phyloP scores from a whole-genome alignment of 371 early-diverging fungal species.

The Mucor circinelloides region DNA sequence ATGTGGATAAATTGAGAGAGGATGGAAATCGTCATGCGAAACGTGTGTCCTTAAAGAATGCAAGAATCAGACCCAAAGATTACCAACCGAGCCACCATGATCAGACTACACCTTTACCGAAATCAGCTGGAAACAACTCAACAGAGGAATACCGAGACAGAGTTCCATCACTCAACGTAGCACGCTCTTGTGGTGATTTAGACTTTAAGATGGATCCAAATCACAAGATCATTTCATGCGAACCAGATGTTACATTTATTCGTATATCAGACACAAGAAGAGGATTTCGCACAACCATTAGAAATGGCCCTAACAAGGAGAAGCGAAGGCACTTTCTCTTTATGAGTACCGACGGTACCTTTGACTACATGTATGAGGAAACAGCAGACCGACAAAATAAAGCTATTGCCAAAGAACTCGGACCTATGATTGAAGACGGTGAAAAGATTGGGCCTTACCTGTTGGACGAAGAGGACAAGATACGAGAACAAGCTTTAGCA shows the following conservation, averaged over 20 bases:
- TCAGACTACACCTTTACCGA: not conserved
- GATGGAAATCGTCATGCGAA: constrained; percentile 56
- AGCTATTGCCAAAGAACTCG: constrained; percentile 46
- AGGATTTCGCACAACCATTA: constrained; percentile 22
- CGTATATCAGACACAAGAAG: constrained; percentile 36
- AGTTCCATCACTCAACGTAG: constrained; percentile 61
- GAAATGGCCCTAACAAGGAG: constrained; percentile 29
- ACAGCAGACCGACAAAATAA: constrained; percentile 51
- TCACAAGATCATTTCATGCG: constrained; percentile 58
- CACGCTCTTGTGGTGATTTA: constrained; percentile 67
- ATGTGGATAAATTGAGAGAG: constrained; percentile 49
- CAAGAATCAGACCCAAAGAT: constrained; percentile 59
- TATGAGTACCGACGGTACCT: constrained; percentile 54
- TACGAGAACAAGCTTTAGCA: not conserved
- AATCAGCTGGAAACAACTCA: not conserved
- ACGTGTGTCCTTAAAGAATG: constrained; percentile 58
- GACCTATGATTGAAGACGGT: constrained; percentile 55
- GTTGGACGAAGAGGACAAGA: constrained; percentile 35
- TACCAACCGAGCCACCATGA: constrained; percentile 19
- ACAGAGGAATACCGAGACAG: constrained; percentile 42
- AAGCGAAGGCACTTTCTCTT: constrained; percentile 50
- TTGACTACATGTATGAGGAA: constrained; percentile 58
- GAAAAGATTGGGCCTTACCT: constrained; percentile 44
- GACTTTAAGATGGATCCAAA: constrained; percentile 63
- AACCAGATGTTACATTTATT: constrained; percentile 65